Evolutionary conservation across 768 basidiomycete species (phyloP).

Genomic region (Dendrothele bispora): DNA sequence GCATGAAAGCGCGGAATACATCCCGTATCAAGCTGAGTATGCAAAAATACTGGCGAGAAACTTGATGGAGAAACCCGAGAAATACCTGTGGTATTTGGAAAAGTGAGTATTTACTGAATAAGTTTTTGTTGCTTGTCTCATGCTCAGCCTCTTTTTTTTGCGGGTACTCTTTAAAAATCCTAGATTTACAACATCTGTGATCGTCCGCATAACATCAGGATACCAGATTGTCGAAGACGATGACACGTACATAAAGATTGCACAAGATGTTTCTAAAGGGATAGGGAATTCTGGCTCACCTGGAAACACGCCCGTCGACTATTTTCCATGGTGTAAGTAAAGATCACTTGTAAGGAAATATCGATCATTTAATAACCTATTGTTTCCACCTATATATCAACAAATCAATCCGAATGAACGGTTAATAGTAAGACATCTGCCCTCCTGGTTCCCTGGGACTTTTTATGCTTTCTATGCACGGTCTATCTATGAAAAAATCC

Average conservation of each 20-base stretch:
- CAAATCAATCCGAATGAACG: neutral
- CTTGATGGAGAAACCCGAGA: constrained; percentile 22
- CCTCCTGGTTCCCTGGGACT: constrained; percentile 33
- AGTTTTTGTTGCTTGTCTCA: too few species aligned
- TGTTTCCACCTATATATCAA: too few species aligned
- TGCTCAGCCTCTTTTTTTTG: too few species aligned
- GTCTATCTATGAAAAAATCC: constrained; percentile 3
- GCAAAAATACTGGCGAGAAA: constrained; percentile 30
- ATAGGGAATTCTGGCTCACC: constrained; percentile 10
- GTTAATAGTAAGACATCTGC: constrained; percentile 25
- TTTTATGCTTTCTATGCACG: constrained; percentile 14
- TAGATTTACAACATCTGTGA: constrained; percentile 24
- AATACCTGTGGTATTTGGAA: constrained; percentile 1
- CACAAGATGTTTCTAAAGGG: constrained; percentile 3
- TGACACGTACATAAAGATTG: constrained; percentile 17
- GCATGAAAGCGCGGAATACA: constrained; percentile 21
- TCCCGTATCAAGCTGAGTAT: constrained; percentile 29
- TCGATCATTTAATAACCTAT: too few species aligned
- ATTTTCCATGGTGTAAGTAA: constrained; percentile 16
- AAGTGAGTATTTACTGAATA: too few species aligned
- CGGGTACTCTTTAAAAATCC: too few species aligned
- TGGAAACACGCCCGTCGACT: constrained; percentile 16
- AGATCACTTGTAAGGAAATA: too few species aligned
- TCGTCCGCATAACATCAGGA: constrained; percentile 21
- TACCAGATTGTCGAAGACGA: constrained; percentile 21